Conservation (phyloP, 208 protist species). For the Leishmania major region DNA sequence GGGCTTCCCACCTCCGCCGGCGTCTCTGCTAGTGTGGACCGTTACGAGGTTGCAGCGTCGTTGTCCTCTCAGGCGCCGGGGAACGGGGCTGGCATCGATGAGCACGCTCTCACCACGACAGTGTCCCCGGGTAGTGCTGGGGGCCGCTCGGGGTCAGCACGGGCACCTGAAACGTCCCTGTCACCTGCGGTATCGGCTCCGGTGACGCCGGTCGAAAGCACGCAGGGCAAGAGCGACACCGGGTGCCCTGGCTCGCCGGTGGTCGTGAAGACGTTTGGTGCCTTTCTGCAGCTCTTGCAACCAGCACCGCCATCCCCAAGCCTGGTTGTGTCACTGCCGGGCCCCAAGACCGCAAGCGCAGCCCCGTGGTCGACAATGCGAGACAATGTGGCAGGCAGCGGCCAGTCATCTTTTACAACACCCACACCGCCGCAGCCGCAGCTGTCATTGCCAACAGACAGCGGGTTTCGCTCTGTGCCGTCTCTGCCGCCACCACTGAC, state of each 20-base stretch:
- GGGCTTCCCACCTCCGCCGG: slow-evolving; percentile 4
- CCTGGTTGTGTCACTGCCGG: neutral
- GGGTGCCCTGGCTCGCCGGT: slow-evolving; percentile 9
- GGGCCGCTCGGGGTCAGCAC: neutral
- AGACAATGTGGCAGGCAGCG: neutral
- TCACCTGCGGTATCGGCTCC: neutral
- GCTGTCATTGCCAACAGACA: neutral
- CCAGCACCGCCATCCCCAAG: neutral
- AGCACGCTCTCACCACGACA: neutral
- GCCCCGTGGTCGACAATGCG: neutral
- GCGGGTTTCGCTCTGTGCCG: neutral
- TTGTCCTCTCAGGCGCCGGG: neutral
- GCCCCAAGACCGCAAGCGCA: neutral
- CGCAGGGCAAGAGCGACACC: no score
- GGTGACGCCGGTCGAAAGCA: neutral
- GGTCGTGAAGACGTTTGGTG: slow-evolving; percentile 16
- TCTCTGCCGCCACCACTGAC: slow-evolving; percentile 8
- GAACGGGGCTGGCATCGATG: neutral
- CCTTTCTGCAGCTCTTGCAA: slow-evolving; percentile 24
- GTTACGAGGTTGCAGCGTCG: neutral
- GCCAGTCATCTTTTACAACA: neutral
- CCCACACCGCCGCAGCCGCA: neutral
- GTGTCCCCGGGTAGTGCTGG: neutral
- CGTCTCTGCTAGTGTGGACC: slow-evolving; percentile 1
- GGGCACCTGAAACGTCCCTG: neutral